phyloP scores from a whole-genome alignment of 345 rosid species.

The thale cress (Arabidopsis thaliana) region DNA sequence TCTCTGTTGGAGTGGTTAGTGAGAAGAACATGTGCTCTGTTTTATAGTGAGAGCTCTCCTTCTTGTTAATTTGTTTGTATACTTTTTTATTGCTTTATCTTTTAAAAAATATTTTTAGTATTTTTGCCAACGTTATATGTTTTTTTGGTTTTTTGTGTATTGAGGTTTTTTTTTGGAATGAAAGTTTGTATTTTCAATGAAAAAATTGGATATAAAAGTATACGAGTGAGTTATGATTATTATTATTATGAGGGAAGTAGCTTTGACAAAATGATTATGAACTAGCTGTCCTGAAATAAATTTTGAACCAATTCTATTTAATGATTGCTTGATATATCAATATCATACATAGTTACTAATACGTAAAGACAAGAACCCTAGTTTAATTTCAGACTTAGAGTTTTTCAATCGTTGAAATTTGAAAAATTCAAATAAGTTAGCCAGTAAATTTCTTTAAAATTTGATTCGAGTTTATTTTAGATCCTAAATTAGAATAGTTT shows the following conservation, averaged over 20 bases:
- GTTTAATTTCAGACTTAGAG: not conserved
- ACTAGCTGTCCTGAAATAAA: constrained; percentile 32
- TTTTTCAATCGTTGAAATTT: not conserved
- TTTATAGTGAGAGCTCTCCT: constrained; percentile 41
- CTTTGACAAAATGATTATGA: constrained; percentile 26
- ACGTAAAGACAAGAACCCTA: constrained; percentile 11
- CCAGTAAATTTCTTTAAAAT: not conserved
- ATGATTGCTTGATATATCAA: constrained; percentile 4
- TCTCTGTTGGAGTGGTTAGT: constrained; percentile 42
- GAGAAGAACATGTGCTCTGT: constrained; percentile 32
- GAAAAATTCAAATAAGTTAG: not conserved
- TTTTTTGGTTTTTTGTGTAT: constrained; percentile 5
- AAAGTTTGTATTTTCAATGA: not conserved
- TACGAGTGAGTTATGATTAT: not conserved
- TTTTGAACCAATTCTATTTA: not conserved
- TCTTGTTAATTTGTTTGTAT: constrained; percentile 20
- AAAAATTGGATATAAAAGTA: not conserved
- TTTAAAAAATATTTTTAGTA: too few species aligned
- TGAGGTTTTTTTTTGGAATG: constrained; percentile 21
- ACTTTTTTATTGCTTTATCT: not conserved
- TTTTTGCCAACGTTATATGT: constrained; percentile 6
- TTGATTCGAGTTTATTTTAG: not conserved
- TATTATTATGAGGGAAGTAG: constrained; percentile 1
- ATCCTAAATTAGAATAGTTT: not conserved
- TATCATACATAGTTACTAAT: not conserved